Base-by-base conservation (phyloP, 805 yeast genomes). In the Kluyveromyces dobzhanskii region DNA sequence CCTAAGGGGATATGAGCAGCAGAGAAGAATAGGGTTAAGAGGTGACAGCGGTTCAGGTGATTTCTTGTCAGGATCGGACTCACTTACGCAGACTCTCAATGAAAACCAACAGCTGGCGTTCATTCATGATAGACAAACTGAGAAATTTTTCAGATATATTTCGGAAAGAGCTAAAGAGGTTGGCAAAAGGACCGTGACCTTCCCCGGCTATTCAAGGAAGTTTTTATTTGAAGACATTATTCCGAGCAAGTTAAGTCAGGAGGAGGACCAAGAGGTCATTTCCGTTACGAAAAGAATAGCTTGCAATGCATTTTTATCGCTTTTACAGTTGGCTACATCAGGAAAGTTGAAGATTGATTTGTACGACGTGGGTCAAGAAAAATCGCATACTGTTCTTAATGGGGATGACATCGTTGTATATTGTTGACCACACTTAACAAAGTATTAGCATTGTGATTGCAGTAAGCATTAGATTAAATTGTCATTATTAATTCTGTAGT, bases 231-330 rank as follows among this genome's bases (percentile, higher is more conserved):
- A 51, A 36, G 55, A 49, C 30, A 34, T 57, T 10, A 51, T 59
- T 6, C 64, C 64, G 12, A 52, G 57, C 19, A 37, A 27, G 5
- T 17, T 47, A n/a, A 39, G 50, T 16, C 18, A 25, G 9, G 38
- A 40, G 14, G 39, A 42, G 10, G 13, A 32, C 24, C 17, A 18
- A 13, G 39, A 40, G 14, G 25, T 23, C 11, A 32, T 27, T 28
- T 17, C 35, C 16, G 43, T 53, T 11, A 46, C 48, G 16, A 54
- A 46, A 34, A 44, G 42, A 21, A 45, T 57, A 9, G 62, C 60
- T 5, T 57, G 61, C 12, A 56, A 51, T 21, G 62, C 61, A 0
- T 59, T 59, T 31, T 38, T 59, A 14, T 51, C 61, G 3, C 19
- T 59, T 16, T 39, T 59, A 14, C 54, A 49, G 27, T 43, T 59